Evolutionary conservation across 768 basidiomycete species (phyloP), one percentile per base, ranked within the genome.

Genomic region (Holtermannia corniformis): DNA sequence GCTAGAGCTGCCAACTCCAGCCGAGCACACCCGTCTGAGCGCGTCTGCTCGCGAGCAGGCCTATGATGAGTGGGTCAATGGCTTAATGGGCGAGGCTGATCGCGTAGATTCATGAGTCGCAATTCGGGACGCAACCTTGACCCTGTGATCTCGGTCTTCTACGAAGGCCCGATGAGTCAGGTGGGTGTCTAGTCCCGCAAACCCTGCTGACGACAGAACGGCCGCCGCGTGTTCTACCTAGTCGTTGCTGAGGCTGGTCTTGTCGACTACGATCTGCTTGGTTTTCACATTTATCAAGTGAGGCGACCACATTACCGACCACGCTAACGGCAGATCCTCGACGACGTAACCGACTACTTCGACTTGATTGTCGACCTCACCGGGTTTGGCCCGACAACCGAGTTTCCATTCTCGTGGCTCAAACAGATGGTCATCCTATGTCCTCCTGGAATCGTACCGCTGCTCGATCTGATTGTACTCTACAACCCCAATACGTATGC

Each of bases 401-500:
- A 68, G 20, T 42, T 65, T 5, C 67, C 67, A 1, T n/a, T 62
- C 1, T 40, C 59, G 1, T 63, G 62, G 64, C 43, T 66, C 7
- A 61, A 52, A 49, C 28, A 62, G 23, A 41, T 42, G 3, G 46
- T 63, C 3, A 60, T 61, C 51, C 53, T 66, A 52, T 63, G 62
- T 42, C 62, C 64, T 1, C 56, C 60, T 19, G 57, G 59, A 14
- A 50, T 63, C 7, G 24, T 66, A 3, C 54, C 59, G 5, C 55
- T 54, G 42, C 43, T 66, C 21, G 49, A 61, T 43, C 61, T 63
- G 23, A 21, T 68, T 24, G 64, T 57, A 1, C 40, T 68, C 4
- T 68, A 68, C 50, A 68, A 68, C 46, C 58, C 64, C 5, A 68
- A 68, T 42, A 52, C 60, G 2, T 60, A 65, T 24, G 57, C 64